A percentile compares a stretch with the other conserved stretches of the same genome.
phyloP scores from a whole-genome alignment of 1,284 basidiomycete genomes.

The Hortiboletus rubellus region DNA sequence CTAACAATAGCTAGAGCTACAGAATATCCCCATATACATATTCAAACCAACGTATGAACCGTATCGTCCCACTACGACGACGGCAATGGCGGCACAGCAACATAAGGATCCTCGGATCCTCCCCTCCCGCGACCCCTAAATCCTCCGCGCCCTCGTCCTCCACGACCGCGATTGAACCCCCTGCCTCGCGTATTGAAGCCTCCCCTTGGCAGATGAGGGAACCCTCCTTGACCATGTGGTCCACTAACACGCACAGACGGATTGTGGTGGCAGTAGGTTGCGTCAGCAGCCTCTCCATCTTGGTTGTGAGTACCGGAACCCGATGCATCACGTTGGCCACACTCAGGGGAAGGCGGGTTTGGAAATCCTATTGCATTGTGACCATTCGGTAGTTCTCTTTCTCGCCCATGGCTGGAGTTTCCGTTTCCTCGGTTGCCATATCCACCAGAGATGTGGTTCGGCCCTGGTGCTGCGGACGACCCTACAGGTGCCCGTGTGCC shows the following conservation, averaged over 20 bases:
- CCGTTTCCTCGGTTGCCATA: slow-evolving; percentile 3
- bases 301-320: not conserved
- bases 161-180: slow-evolving; percentile 35
- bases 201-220: slow-evolving; percentile 2
- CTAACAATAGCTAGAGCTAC: slow-evolving; percentile 4
- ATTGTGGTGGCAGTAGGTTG: not conserved
- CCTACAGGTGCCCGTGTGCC: not conserved
- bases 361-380: not conserved
- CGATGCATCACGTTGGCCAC: not conserved
- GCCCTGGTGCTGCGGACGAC: not conserved
- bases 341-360: not conserved
- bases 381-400: slow-evolving; percentile 11
- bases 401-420: not conserved
- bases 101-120: not conserved
- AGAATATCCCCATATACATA: not conserved
- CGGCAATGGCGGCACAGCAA: not conserved
- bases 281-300: slow-evolving; percentile 11
- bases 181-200: slow-evolving; percentile 35
- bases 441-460: slow-evolving; percentile 2
- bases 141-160: slow-evolving; percentile 43
- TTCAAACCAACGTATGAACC: not conserved
- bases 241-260: slow-evolving; percentile 10
- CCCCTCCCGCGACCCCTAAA: slow-evolving; percentile 49
- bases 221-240: slow-evolving; percentile 10
- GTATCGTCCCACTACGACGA: slow-evolving; percentile 3